Base-by-base conservation (phyloP, 2,329 filamentous ascomycete genomes). In the Xylaria hypoxylon region DNA sequence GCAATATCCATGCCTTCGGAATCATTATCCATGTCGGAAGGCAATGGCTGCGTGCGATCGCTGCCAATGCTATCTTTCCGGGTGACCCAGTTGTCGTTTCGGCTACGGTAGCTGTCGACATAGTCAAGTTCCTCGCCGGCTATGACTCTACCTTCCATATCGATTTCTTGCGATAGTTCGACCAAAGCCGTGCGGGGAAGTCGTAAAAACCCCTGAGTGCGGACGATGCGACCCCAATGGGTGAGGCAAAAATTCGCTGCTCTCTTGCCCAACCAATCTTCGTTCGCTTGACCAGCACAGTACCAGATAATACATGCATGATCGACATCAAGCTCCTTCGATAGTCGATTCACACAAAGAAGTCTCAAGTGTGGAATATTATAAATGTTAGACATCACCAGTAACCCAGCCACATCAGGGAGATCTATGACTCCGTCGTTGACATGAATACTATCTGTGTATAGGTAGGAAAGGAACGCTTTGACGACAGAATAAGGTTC, bases 381-480 rank as follows among this genome's bases (percentile, higher is more conserved):
- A 81, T 99, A 99, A 52, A 98, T 92, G 78, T 98, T 97, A 48
- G 94, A 94, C 92, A 99, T 96, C 70, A 99, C 95, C 2, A 99
- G 86, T 79, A 99, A 89, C 8, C 96, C 95, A 0, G 96, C 95
- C 15, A 98, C 94, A 72, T 97, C 94, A 33, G 90, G 88, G 22
- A 97, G 87, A 55, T 90, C 86, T 0, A 88, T 87, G 81, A 96
- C 93, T 40, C 94, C 92, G 65, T 89, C 89, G 52, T 93, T 84
- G 17, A 84, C 82, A 15, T 88, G 84, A 71, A 99, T 97, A 72
- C 91, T 95, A 79, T 99, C 96, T 0, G 96, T 97, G 80, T 99
- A 99, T 1, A 99, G 87, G 76, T 97, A 99, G 80, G 96, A 95
- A 31, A 99, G 85, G 76, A 99, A 99, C 0, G 95, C 93, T 72